Base-by-base conservation (phyloP, 2,329 filamentous ascomycete genomes). In the Neonectria sp. region DNA sequence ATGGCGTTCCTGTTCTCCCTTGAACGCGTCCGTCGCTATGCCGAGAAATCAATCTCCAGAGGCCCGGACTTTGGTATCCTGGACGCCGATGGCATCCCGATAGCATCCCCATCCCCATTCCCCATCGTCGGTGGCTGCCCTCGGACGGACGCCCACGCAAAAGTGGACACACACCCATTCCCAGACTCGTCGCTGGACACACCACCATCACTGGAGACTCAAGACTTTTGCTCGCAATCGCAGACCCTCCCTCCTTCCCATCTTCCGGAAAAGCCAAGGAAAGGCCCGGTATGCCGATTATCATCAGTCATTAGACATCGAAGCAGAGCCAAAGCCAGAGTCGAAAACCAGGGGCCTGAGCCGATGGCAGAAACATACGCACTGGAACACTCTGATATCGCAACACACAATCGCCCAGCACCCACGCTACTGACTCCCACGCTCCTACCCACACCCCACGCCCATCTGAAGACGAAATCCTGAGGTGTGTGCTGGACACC, bases 1-100 rank as follows among this genome's bases (percentile, higher is more conserved):
- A 63, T 58, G 61, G 61, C 61, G 61, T 58, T 63, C 53, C 53
- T 35, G 31, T 57, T 52, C 46, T 52, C 53, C 60, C 45, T 57
- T 35, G 51, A 35, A 24, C 8, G 6, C 49, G 7, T 53, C 51
- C 51, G 51, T 24, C 31, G 51, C 51, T 25, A 35, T 53, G 51
- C 51, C 51, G 51, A 53, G 51, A 33, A 51, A 27, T 29, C 35
- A 27, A 45, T 43, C 29, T 55, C 40, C n/a, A n/a, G 51, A 35
- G 31, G 11, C 51, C 31, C 51, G 51, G 51, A 53, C 51, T 53
- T 17, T 35, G 11, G 12, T 15, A 7, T 53, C 51, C 31, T 29
- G 51, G 51, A 15, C 29, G 40, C 40, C 40, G 40, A 45, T 45
- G 40, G 40, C 40, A 45, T 45, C 40, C 51, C 29, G 17, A 52